Base-by-base conservation (phyloP, 345 rosid genomes). In the Hirschfeldia incana region DNA sequence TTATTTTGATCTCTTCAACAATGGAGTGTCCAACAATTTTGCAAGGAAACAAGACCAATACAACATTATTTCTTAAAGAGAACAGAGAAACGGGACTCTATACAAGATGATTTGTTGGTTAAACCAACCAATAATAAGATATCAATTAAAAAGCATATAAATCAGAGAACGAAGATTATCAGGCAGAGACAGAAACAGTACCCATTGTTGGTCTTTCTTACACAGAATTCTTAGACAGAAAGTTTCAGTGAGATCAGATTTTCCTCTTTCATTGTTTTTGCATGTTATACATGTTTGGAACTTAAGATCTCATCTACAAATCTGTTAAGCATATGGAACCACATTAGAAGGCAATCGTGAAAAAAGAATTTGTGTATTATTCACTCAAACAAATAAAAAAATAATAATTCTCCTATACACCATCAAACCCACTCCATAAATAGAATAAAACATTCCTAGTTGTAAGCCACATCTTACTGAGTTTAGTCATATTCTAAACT, bases 371-470 rank as follows among this genome's bases (percentile, higher is more conserved):
- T 21, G 21, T 67, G 57, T 44, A 65, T 55, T 2, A 34, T 27
- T 59, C 1, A 28, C 27, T 59, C 27, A 51, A 44, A 59, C 3
- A 21, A 21, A 21, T 21, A 21, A 21, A 59, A 46, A 61, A 67
- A 73, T 30, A 11, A 67, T 15, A 8, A 55, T 28, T 46, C 69
- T 42, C 28, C 66, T 67, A 34, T 26, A 67, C 58, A 79, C 29
- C 58, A 74, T n/a, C 29, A 46, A 67, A 73, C 57, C 1, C 57
- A 79, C 21, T 67, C 66, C 78, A 74, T 62, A 74, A 62, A 68
- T 69, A 74, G 83, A n/a, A 21, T 3, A 60, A 73, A 64, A 46
- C 44, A 72, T 33, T 78, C 77, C 82, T 73, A 73, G 36, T 59
- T 73, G 63, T 34, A 4, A 33, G 42, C 77, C 62, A 66, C 61